Conservation (phyloP, 805 yeast species). For the Ogataea allantospora region DNA sequence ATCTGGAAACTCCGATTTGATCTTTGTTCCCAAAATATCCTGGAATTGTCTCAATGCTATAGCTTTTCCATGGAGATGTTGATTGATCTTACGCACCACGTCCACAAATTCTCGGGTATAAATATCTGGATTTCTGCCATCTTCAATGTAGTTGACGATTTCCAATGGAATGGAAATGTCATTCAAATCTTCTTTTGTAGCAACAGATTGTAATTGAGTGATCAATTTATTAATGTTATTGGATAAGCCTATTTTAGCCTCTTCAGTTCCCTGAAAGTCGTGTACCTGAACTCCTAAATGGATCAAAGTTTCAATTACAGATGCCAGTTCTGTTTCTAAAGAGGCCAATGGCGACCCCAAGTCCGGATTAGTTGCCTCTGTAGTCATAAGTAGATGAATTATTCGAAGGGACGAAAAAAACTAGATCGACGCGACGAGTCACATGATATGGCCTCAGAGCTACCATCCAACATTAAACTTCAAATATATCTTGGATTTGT, state of each 20-base stretch:
- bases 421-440: constrained; percentile 11
- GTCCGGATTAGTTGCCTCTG: constrained; percentile 28
- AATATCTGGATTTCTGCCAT: constrained; percentile 95
- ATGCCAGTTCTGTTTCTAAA: constrained; percentile 43
- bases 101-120: constrained; percentile 96
- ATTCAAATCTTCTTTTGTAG: constrained; percentile 33
- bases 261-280: constrained; percentile 87
- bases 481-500: not conserved
- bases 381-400: too few species aligned
- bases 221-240: constrained; percentile 42
- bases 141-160: constrained; percentile 88
- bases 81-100: constrained; percentile 86
- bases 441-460: constrained; percentile 8
- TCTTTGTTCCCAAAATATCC: constrained; percentile 64
- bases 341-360: constrained; percentile 25
- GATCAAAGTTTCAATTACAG: constrained; percentile 72
- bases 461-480: constrained; percentile 1
- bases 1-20: constrained; percentile 78
- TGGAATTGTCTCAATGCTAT: constrained; percentile 54
- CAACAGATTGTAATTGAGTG: constrained; percentile 37
- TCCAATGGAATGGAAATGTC: constrained; percentile 68
- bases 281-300: constrained; percentile 91
- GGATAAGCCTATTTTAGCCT: constrained; percentile 61
- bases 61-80: constrained; percentile 82
- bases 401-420: not conserved